A percentile compares a stretch with the other conserved stretches of the same genome.
phyloP scores from a whole-genome alignment of 495 filamentous ascomycete species.

The Penicillium atrosanguineum region DNA sequence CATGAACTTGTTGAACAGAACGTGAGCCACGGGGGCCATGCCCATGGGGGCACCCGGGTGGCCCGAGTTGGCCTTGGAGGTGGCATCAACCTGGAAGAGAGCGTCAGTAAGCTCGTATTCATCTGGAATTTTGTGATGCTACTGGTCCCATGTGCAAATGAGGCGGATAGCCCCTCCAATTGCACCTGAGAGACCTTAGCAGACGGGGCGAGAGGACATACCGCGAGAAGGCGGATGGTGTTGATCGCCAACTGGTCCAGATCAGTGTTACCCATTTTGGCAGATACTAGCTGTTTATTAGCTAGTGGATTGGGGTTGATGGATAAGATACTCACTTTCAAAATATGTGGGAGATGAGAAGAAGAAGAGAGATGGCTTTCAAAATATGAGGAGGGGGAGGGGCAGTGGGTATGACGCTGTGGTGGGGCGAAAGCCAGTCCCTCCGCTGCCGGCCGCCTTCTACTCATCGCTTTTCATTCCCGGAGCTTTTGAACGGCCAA shows the following conservation, averaged over 20 bases:
- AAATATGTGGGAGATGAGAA: slow-evolving; percentile 18
- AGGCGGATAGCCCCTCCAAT: slow-evolving; percentile 1
- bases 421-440: slow-evolving; percentile 16
- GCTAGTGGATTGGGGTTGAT: slow-evolving; percentile 17
- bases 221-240: slow-evolving; percentile 93
- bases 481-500: too few species aligned
- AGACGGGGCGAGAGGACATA: slow-evolving; percentile 40
- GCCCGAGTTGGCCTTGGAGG: slow-evolving; percentile 90
- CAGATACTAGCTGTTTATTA: slow-evolving; percentile 30
- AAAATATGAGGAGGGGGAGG: slow-evolving; percentile 26
- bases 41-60: slow-evolving; percentile 99
- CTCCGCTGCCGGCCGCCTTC: slow-evolving; percentile 2
- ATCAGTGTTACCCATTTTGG: slow-evolving; percentile 87
- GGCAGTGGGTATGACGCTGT: slow-evolving; percentile 40
- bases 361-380: slow-evolving; percentile 19
- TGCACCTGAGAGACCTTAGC: slow-evolving; percentile 11
- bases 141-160: not conserved
- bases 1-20: slow-evolving; percentile 99
- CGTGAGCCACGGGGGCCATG: slow-evolving; percentile 95
- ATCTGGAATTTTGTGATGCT: not conserved
- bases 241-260: slow-evolving; percentile 88
- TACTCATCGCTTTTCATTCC: too few species aligned
- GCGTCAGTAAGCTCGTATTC: slow-evolving; percentile 7
- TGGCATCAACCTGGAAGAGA: slow-evolving; percentile 84
- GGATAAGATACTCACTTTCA: slow-evolving; percentile 11